Evolutionary conservation across 2,329 filamentous ascomycete genomes (phyloP).

Genomic region (Xylariaceae sp.): DNA sequence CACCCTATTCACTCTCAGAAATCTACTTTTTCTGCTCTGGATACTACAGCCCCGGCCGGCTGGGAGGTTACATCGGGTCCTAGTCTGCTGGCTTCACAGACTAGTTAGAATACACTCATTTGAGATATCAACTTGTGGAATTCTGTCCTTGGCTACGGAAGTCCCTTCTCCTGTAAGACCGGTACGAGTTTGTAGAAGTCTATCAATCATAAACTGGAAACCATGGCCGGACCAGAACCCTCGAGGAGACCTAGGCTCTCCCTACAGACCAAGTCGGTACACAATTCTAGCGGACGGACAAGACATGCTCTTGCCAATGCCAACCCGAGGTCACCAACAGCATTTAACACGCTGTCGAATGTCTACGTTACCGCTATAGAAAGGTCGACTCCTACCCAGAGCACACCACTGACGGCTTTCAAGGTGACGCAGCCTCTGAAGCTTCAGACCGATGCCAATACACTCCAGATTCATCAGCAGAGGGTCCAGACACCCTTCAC

Average conservation of each 20-base stretch:
- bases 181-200: no score
- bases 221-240: slow-evolving; percentile 35
- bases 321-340: slow-evolving; percentile 57
- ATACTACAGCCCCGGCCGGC: slow-evolving; percentile 21
- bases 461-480: slow-evolving; percentile 31
- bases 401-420: slow-evolving; percentile 48
- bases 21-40: slow-evolving; percentile 11
- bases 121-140: background rate
- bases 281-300: slow-evolving; percentile 35
- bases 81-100: slow-evolving; percentile 23
- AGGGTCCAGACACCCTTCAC: slow-evolving; percentile 43
- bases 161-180: no score
- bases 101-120: no score
- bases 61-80: slow-evolving; percentile 24
- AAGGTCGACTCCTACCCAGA: slow-evolving; percentile 47
- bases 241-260: slow-evolving; percentile 54
- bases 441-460: slow-evolving; percentile 34
- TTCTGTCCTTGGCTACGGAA: background rate
- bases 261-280: slow-evolving; percentile 49
- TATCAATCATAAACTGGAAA: no score
- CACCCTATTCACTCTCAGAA: slow-evolving; percentile 12
- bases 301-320: slow-evolving; percentile 42
- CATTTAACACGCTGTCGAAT: slow-evolving; percentile 64
- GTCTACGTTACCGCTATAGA: slow-evolving; percentile 61
- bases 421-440: slow-evolving; percentile 39